Evolutionary conservation across 2,329 filamentous ascomycete species (phyloP), one percentile per base, ranked within the genome.

Genomic region (Xylaria multiplex): DNA sequence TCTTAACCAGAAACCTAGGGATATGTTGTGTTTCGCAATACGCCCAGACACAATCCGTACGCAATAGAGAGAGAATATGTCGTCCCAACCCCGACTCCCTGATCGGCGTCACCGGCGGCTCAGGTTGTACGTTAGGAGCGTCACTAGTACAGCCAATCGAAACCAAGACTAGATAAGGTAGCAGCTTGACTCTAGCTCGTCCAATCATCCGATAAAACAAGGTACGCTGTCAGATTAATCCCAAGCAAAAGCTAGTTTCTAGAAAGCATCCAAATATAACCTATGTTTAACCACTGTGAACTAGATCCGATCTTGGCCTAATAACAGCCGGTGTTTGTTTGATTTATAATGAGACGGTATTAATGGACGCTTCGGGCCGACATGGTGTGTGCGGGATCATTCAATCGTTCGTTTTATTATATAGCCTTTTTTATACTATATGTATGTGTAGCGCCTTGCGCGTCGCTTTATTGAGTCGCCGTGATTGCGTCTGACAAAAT

Each of bases 401-500:
- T 52, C 8, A 43, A 11, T 27, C 13, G 42, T 37, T 40, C 22
- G 48, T 57, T 50, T 14, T 50, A 66, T 52, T 32, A n/a, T 56
- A 32, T 54, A 54, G 24, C 45, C 53, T 35, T 22, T 40, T 40
- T 40, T n/a, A 56, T 30, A 30, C 32, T 22, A 53, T 55, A 22
- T 59, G 16, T 19, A 52, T 16, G 27, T 27, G 5, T 27, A 2
- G 50, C 37, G 19, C 32, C 37, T 22, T 40, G 14, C 22, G 30
- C 30, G 37, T 59, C 19, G 24, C 22, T 52, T 66, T 53, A 69
- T 43, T 40, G 62, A 30, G 61, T 68, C 19, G 64, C 64, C 54
- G 54, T 59, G 40, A 91, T 88, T 4, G 88, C 86, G 72, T 92
- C 85, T 71, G 90, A 91, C 66, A 98, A 77, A 59, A 97, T 93